phyloP scores from a whole-genome alignment of 2,329 filamentous ascomycete species.

The Sclerotinia minor region DNA sequence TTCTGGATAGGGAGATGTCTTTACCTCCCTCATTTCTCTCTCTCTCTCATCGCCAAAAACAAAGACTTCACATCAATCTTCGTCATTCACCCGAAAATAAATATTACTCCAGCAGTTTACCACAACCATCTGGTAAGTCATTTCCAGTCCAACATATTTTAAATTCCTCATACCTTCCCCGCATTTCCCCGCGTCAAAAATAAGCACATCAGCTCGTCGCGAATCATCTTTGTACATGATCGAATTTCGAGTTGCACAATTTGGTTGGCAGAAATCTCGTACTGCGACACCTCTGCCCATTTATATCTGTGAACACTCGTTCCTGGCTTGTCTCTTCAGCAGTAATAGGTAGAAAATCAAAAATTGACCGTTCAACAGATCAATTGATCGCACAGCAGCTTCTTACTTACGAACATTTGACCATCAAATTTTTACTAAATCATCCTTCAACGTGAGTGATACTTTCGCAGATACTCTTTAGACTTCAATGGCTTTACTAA shows the following conservation, averaged over 20 bases:
- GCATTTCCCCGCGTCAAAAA: neutral
- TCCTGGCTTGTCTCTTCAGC: too few relatives aligned
- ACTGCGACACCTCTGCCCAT: neutral
- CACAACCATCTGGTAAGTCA: neutral
- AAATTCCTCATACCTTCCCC: neutral
- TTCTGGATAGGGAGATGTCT: neutral
- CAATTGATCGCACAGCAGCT: neutral
- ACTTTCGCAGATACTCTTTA: neutral
- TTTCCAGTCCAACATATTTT: neutral
- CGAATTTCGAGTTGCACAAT: neutral
- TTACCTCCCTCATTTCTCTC: neutral
- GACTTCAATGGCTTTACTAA: neutral
- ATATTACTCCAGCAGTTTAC: neutral
- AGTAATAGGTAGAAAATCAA: too few relatives aligned
- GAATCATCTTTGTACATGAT: neutral
- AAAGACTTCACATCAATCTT: neutral
- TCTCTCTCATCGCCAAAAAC: neutral
- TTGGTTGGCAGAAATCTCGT: neutral
- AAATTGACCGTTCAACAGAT: conserved; percentile 8
- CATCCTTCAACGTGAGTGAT: neutral
- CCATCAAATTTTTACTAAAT: neutral
- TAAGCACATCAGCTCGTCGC: neutral
- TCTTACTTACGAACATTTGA: neutral
- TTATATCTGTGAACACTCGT: neutral
- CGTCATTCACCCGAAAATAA: neutral